phyloP scores from a whole-genome alignment of 106 monocot species.

The Acorus gramineus region DNA sequence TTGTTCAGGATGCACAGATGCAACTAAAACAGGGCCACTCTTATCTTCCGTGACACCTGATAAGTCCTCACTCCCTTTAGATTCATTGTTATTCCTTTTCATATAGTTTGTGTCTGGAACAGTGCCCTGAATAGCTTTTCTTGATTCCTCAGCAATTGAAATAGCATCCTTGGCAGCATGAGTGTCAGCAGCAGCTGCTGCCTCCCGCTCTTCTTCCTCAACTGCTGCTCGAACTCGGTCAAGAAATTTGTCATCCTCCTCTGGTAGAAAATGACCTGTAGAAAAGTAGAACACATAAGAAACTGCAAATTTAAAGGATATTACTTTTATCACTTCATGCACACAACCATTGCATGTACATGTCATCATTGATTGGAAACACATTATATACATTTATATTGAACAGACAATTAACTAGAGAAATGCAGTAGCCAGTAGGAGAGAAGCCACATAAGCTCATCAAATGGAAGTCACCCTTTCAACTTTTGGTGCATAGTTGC shows the following conservation, averaged over 20 bases:
- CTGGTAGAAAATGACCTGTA: conserved; percentile 95
- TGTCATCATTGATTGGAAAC: no score
- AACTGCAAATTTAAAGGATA: not conserved
- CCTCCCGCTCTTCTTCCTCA: conserved; percentile 93
- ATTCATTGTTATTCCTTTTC: conserved; percentile 7
- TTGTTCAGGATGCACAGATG: conserved; percentile 6
- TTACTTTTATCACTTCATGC: not conserved
- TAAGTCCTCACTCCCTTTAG: conserved; percentile 4
- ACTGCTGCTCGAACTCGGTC: conserved; percentile 71
- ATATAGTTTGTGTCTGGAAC: conserved; percentile 10
- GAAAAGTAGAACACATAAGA: not conserved
- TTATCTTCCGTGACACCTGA: conserved; percentile 16
- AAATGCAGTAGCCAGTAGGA: no score
- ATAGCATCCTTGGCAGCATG: conserved; percentile 90
- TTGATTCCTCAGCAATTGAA: conserved; percentile 64
- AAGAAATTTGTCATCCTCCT: conserved; percentile 95
- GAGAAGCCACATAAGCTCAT: no score
- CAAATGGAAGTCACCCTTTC: no score
- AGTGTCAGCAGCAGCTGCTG: conserved; percentile 50
- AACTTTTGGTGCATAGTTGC: no score
- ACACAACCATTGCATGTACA: not conserved
- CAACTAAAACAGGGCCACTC: conserved; percentile 3
- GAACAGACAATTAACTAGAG: no score
- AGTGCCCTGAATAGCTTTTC: conserved; percentile 31
- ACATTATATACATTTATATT: no score